Evolutionary conservation across 441 rosid species (phyloP).

Genomic region (Adansonia madagascariensis): DNA sequence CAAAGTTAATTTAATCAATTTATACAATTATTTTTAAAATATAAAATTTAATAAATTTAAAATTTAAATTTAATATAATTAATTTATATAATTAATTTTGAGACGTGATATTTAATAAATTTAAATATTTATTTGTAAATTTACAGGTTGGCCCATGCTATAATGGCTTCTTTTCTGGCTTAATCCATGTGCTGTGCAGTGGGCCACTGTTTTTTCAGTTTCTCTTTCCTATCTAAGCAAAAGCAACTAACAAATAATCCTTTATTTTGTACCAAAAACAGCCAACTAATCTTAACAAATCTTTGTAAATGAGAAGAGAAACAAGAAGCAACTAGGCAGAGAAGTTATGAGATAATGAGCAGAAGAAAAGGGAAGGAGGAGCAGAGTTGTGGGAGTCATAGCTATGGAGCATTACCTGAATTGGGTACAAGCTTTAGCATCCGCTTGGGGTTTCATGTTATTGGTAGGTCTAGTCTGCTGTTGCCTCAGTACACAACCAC

Average conservation of each 20-base stretch:
- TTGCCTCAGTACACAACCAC: conserved; percentile 66
- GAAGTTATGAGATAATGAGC: conserved; percentile 20
- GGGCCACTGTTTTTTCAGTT: background rate
- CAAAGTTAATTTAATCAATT: too few relatives aligned
- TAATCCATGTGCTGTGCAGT: conserved; percentile 31
- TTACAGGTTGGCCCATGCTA: conserved; percentile 47
- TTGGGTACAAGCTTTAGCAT: conserved; percentile 67
- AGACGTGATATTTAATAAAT: too few relatives aligned
- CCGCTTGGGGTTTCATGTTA: conserved; percentile 67
- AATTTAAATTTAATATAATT: too few relatives aligned
- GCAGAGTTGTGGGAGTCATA: background rate
- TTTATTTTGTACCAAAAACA: background rate
- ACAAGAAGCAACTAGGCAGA: background rate
- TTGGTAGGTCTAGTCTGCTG: conserved; percentile 65
- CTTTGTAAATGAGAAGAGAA: background rate
- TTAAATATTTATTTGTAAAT: background rate
- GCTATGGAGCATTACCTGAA: conserved; percentile 57
- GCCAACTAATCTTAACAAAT: background rate
- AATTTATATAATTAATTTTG: too few relatives aligned
- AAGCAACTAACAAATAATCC: background rate
- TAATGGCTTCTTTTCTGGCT: conserved; percentile 33
- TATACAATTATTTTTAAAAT: too few relatives aligned
- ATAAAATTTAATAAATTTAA: too few relatives aligned
- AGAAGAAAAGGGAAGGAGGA: background rate
- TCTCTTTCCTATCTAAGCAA: background rate